phyloP scores from a whole-genome alignment of 352 stramenopile genomes.

The Pythium dissimile region DNA sequence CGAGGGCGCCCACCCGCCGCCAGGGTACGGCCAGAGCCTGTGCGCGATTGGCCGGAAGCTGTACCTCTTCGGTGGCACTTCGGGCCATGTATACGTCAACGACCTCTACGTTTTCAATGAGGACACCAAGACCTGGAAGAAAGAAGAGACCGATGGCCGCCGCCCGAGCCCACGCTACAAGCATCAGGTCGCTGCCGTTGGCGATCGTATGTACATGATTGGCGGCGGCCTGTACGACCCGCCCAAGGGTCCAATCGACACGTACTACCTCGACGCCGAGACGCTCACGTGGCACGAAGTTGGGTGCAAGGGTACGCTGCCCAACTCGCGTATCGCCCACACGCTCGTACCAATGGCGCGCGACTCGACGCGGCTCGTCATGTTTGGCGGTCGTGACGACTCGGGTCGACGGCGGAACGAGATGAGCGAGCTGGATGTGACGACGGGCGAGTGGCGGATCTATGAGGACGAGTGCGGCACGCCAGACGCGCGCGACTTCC shows the following conservation, averaged over 20 bases:
- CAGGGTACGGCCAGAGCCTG: slow-evolving; percentile 74
- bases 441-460: slow-evolving; percentile 62
- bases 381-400: slow-evolving; percentile 81
- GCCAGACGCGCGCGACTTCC: slow-evolving; percentile 78
- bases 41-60: slow-evolving; percentile 78
- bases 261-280: slow-evolving; percentile 73
- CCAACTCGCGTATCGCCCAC: slow-evolving; percentile 77
- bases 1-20: slow-evolving; percentile 56
- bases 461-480: slow-evolving; percentile 49
- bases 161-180: slow-evolving; percentile 80
- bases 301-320: slow-evolving; percentile 53
- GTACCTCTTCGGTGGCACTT: slow-evolving; percentile 80
- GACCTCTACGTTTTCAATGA: slow-evolving; percentile 84
- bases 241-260: slow-evolving; percentile 74
- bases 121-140: slow-evolving; percentile 63
- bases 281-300: slow-evolving; percentile 66
- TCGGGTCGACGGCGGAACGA: slow-evolving; percentile 63
- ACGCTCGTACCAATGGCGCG: slow-evolving; percentile 57
- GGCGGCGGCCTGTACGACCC: slow-evolving; percentile 79
- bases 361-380: slow-evolving; percentile 50
- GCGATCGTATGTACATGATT: slow-evolving; percentile 76
- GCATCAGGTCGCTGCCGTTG: slow-evolving; percentile 67
- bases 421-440: slow-evolving; percentile 62
- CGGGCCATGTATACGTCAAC: slow-evolving; percentile 80
- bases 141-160: slow-evolving; percentile 56